Percentiles rank a stretch among this genome's conserved stretches.
Conservation (phyloP, 2,329 filamentous ascomycete genomes). For the Monosporascus sp. region DNA sequence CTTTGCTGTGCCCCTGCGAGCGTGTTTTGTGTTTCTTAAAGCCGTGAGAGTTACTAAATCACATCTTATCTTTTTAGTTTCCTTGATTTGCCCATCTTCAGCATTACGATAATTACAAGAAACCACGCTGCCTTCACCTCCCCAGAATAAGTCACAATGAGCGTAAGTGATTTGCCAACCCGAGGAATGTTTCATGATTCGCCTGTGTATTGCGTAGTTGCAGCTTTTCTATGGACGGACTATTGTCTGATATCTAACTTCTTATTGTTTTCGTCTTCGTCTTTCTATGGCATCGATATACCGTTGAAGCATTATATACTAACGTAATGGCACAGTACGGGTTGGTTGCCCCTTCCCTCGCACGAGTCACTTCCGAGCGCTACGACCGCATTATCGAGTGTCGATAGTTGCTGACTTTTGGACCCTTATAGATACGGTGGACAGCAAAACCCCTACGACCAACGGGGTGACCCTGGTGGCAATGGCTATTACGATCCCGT, state of each 20-base stretch:
- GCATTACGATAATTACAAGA: neutral
- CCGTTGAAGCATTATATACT: slow-evolving; percentile 18
- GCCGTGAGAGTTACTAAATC: too few species aligned
- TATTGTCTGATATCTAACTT: slow-evolving; percentile 5
- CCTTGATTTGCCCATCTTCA: neutral
- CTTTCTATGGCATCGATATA: slow-evolving; percentile 6
- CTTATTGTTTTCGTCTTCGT: slow-evolving; percentile 16
- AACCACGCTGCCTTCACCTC: neutral
- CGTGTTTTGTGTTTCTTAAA: too few species aligned
- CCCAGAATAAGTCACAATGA: slow-evolving; percentile 34
- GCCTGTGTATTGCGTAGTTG: neutral
- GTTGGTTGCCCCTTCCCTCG: slow-evolving; percentile 34
- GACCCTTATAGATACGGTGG: slow-evolving; percentile 45
- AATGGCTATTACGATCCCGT: neutral
- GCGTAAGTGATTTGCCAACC: slow-evolving; percentile 39
- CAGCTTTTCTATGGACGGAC: neutral
- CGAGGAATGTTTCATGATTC: neutral
- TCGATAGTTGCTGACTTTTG: slow-evolving; percentile 25
- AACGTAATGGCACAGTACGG: slow-evolving; percentile 48
- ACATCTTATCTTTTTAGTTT: neutral
- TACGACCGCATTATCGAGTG: slow-evolving; percentile 7
- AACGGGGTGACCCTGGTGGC: slow-evolving; percentile 35
- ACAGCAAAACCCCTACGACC: slow-evolving; percentile 54
- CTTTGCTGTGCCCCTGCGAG: too few species aligned
- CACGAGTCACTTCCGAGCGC: neutral